phyloP scores from a whole-genome alignment of 2,329 filamentous ascomycete species.

The Falciphora oryzae region DNA sequence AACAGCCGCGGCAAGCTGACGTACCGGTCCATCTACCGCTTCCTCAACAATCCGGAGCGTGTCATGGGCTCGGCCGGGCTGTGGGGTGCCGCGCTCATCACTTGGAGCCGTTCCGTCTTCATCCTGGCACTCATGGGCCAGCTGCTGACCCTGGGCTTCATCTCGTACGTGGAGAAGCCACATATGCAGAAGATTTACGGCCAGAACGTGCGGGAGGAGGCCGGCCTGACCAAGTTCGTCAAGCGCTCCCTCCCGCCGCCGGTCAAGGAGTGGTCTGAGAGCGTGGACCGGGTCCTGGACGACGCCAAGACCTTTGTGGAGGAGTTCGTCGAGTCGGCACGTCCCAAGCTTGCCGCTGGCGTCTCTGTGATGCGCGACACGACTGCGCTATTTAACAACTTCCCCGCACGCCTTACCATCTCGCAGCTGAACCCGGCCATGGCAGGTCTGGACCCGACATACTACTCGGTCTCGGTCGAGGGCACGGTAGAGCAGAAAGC shows the following conservation, averaged over 20 bases:
- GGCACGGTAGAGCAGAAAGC: slow-evolving; percentile 44
- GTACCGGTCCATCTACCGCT: slow-evolving; percentile 96
- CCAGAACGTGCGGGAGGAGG: slow-evolving; percentile 72
- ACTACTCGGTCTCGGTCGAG: slow-evolving; percentile 72
- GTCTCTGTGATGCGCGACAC: slow-evolving; percentile 86
- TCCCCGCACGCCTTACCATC: slow-evolving; percentile 79
- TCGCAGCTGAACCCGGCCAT: slow-evolving; percentile 74
- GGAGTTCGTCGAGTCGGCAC: slow-evolving; percentile 78
- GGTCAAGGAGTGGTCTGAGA: slow-evolving; percentile 77
- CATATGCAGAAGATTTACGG: slow-evolving; percentile 99
- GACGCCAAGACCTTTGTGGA: slow-evolving; percentile 86
- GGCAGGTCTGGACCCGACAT: slow-evolving; percentile 69
- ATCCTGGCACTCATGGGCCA: slow-evolving; percentile 82
- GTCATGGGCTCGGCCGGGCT: slow-evolving; percentile 90
- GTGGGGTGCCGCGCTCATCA: slow-evolving; percentile 92
- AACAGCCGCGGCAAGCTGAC: slow-evolving; percentile 83
- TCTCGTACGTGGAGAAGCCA: slow-evolving; percentile 88
- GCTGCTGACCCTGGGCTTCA: slow-evolving; percentile 76
- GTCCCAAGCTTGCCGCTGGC: slow-evolving; percentile 79
- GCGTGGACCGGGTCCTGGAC: slow-evolving; percentile 79
- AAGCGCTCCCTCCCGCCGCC: slow-evolving; percentile 79
- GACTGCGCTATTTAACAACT: slow-evolving; percentile 79
- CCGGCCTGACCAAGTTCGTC: slow-evolving; percentile 86
- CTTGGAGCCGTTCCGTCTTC: slow-evolving; percentile 81
- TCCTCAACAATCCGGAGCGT: slow-evolving; percentile 94